phyloP scores from a whole-genome alignment of 495 filamentous ascomycete genomes.

The Penicillium alfredii region DNA sequence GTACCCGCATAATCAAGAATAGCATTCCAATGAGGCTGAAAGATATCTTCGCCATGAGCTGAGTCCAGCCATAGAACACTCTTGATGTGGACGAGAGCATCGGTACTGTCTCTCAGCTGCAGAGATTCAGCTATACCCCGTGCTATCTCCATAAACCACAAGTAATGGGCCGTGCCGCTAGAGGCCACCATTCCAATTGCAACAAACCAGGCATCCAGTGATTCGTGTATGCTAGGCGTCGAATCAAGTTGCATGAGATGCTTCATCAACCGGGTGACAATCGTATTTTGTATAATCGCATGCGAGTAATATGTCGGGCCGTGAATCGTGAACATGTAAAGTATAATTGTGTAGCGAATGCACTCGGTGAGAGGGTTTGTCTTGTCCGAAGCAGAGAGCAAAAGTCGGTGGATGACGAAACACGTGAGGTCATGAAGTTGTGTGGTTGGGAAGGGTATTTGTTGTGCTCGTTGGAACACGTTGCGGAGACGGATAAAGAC shows the following conservation, averaged over 20 bases:
- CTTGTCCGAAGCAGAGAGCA: slow-evolving; percentile 21
- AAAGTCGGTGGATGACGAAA: slow-evolving; percentile 43
- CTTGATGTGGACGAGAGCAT: slow-evolving; percentile 20
- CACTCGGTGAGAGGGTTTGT: slow-evolving; percentile 28
- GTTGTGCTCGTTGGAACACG: slow-evolving; percentile 27
- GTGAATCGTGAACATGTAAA: slow-evolving; percentile 48
- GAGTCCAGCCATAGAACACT: slow-evolving; percentile 33
- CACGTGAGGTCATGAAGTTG: slow-evolving; percentile 46
- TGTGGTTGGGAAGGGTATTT: slow-evolving; percentile 25
- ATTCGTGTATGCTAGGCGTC: slow-evolving; percentile 5
- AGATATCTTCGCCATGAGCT: slow-evolving; percentile 15
- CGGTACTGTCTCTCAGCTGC: slow-evolving; percentile 17
- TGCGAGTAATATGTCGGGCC: slow-evolving; percentile 49
- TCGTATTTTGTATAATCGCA: slow-evolving; percentile 27
- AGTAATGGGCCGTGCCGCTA: slow-evolving; percentile 19
- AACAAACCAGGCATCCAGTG: slow-evolving; percentile 35
- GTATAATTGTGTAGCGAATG: slow-evolving; percentile 37
- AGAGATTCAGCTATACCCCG: slow-evolving; percentile 9
- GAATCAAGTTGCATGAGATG: slow-evolving; percentile 21
- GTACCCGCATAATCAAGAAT: slow-evolving; percentile 4
- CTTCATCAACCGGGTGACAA: slow-evolving; percentile 24
- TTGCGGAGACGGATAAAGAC: slow-evolving; percentile 37
- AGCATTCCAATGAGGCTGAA: slow-evolving; percentile 26
- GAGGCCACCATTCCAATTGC: slow-evolving; percentile 37
- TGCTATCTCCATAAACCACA: slow-evolving; percentile 26